phyloP scores from a whole-genome alignment of 1,284 basidiomycete genomes.

The Ustilago crameri region DNA sequence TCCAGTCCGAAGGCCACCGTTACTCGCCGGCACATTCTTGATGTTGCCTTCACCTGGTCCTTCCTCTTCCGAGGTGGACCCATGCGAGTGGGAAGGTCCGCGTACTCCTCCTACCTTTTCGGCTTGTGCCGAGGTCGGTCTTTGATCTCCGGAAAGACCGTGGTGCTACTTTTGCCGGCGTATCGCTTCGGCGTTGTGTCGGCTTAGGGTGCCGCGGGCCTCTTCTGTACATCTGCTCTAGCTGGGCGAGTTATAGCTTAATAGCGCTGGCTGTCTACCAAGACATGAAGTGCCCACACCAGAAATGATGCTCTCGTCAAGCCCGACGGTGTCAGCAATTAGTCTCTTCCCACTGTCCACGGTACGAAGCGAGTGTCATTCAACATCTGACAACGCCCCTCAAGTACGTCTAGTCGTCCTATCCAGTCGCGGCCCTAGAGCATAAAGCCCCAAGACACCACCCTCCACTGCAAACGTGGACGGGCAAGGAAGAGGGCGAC shows the following conservation, averaged over 20 bases:
- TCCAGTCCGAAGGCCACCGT: conserved; percentile 65
- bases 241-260: conserved; percentile 55
- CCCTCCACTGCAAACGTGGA: conserved; percentile 35
- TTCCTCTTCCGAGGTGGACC: conserved; percentile 18
- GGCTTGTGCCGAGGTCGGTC: conserved; percentile 31
- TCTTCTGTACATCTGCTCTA: conserved; percentile 49
- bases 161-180: background rate
- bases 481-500: conserved; percentile 52
- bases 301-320: conserved; percentile 55
- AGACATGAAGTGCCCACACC: conserved; percentile 51
- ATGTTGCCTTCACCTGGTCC: conserved; percentile 22
- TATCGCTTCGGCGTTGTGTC: background rate
- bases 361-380: conserved; percentile 4
- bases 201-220: conserved; percentile 15
- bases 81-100: conserved; percentile 68
- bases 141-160: conserved; percentile 40
- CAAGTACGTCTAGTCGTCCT: conserved; percentile 15
- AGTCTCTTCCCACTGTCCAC: conserved; percentile 3
- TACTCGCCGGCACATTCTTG: conserved; percentile 54
- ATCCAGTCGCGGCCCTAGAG: conserved; percentile 22
- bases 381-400: conserved; percentile 24
- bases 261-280: conserved; percentile 42
- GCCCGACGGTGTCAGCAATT: conserved; percentile 14
- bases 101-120: conserved; percentile 64
- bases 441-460: conserved; percentile 46